These are phyloP conservation scores for Paramecium sexaurelia DNA, from an alignment of 73 alveolate species.

Conservation along the genomic window DNA sequence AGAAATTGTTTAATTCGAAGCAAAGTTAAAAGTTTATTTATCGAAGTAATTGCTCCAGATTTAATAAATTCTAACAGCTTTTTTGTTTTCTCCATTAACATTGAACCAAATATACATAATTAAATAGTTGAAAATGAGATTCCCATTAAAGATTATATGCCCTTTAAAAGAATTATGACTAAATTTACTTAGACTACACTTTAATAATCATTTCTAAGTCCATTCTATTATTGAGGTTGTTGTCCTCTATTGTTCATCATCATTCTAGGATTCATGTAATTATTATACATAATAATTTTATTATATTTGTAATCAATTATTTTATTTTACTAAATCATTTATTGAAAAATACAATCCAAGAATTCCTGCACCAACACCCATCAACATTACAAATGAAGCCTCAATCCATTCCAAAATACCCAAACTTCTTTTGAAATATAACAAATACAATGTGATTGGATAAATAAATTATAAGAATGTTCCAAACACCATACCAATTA, in stretches of 20 bases:
- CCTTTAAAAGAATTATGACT: neutral
- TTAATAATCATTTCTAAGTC: neutral
- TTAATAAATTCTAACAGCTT: neutral
- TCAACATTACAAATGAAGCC: neutral
- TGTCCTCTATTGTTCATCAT: neutral
- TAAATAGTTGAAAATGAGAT: neutral
- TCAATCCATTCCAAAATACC: neutral
- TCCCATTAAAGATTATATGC: neutral
- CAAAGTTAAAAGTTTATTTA: neutral
- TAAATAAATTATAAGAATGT: neutral
- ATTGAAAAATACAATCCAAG: neutral
- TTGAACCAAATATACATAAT: neutral
- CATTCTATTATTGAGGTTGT: neutral
- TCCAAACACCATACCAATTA: constrained; percentile 28
- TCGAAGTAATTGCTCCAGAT: neutral
- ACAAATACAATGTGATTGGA: neutral
- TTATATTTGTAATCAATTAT: neutral
- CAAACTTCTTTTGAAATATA: neutral
- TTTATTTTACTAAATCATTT: neutral
- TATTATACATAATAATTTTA: constrained; percentile 11
- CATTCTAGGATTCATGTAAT: neutral
- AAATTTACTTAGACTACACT: neutral
- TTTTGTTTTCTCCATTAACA: neutral
- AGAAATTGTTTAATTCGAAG: neutral
- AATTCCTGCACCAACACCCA: constrained; percentile 6